These are phyloP conservation scores for Xylariaceae sp. DNA, from an alignment of 2,329 filamentous ascomycete species.

Conservation along the genomic window DNA sequence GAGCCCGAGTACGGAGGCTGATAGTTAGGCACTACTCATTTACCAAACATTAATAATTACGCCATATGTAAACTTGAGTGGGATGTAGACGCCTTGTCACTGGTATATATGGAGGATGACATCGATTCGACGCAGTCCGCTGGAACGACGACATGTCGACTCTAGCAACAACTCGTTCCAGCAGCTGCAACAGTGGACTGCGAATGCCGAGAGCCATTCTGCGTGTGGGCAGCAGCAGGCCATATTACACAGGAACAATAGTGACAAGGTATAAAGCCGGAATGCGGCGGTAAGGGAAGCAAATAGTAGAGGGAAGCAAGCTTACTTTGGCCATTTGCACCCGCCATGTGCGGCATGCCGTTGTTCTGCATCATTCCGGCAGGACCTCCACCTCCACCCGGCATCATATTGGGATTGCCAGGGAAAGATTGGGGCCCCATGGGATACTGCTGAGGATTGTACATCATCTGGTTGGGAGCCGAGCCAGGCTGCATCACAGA, in stretches of 20 bases:
- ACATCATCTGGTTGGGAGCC: slow-evolving; percentile 49
- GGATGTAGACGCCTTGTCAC: slow-evolving; percentile 7
- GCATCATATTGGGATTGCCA: slow-evolving; percentile 54
- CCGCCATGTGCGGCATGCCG: slow-evolving; percentile 55
- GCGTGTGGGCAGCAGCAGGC: slow-evolving; percentile 12
- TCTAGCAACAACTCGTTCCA: slow-evolving; percentile 9
- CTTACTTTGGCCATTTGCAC: slow-evolving; percentile 57
- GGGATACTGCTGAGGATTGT: slow-evolving; percentile 54
- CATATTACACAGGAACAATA: slow-evolving; percentile 12
- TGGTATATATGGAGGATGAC: slow-evolving; percentile 14
- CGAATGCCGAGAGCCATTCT: slow-evolving; percentile 14
- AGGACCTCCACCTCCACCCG: slow-evolving; percentile 44
- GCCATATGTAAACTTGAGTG: slow-evolving; percentile 11
- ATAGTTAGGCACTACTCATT: slow-evolving; percentile 47
- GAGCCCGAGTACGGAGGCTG: slow-evolving; percentile 56
- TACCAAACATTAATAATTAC: slow-evolving; percentile 29
- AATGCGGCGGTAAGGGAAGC: slow-evolving; percentile 16
- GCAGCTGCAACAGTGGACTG: slow-evolving; percentile 8
- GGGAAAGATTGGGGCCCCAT: slow-evolving; percentile 51
- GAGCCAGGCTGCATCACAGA: slow-evolving; percentile 43
- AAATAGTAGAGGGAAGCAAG: slow-evolving; percentile 26
- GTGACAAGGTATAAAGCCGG: slow-evolving; percentile 8
- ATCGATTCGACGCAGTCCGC: neutral
- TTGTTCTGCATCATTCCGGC: slow-evolving; percentile 62
- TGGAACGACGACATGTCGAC: neutral